Evolutionary conservation across 2,329 filamentous ascomycete genomes (phyloP), one percentile per base, ranked within the genome.

Genomic region (Trichoderma asperellum): DNA sequence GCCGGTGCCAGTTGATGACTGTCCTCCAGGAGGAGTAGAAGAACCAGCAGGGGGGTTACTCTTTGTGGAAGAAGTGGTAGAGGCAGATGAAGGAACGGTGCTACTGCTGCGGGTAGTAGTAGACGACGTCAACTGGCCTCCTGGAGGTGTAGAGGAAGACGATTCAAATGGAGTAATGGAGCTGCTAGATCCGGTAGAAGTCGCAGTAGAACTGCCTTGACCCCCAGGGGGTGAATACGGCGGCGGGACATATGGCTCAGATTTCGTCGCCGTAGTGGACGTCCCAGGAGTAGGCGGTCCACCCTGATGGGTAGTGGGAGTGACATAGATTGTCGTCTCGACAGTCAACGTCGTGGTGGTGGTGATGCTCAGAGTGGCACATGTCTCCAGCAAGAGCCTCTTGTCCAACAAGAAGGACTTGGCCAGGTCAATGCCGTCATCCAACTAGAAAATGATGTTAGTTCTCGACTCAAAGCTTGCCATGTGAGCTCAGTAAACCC

Each of bases 281-380:
- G 60, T 53, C 10, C 10, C 21, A 4, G 34, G 21, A 35, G 27
- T 34, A 35, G 63, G 37, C 16, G 53, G 35, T 6, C 5, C 37
- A 24, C 55, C 59, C 14, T 34, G n/a, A 10, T 24, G 47, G 14
- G 68, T 35, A 8, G 73, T 73, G 68, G 76, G 74, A 12, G 79
- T 80, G 18, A 79, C 72, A 49, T 74, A 77, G 37, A 77, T 73
- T 7, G 76, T 77, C 8, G 77, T 72, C 32, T 81, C 79, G 8
- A 80, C 64, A 4, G 77, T 81, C 35, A 72, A 75, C 2, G 76
- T 79, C 14, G 76, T 68, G 1, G 66, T 68, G 4, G 59, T 37
- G 58, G 57, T 53, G 49, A 61, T 47, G 57, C 47, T 56, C 14
- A 40, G 34, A 12, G 58, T 43, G n/a, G 49, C 34, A 37, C 58